Percentiles rank a stretch among this genome's conserved stretches.
Conservation (phyloP, 2,329 filamentous ascomycete species). For the Xylariaceae sp. region DNA sequence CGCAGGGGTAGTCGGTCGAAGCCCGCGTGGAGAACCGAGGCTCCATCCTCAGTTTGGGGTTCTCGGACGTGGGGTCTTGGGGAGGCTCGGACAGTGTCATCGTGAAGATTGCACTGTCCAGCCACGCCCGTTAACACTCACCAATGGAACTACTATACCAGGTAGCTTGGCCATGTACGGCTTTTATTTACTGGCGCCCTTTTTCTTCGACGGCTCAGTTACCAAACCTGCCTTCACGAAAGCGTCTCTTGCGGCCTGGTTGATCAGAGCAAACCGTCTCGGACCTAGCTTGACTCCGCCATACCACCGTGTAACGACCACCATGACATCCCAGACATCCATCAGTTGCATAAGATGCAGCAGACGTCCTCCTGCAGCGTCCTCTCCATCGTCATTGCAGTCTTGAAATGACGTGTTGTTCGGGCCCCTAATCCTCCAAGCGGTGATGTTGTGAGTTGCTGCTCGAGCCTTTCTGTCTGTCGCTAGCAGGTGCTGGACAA, state of each 20-base stretch:
- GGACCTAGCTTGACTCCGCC: conserved; percentile 87
- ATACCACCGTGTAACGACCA: conserved; percentile 94
- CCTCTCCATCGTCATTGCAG: conserved; percentile 94
- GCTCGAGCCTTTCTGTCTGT: conserved; percentile 80
- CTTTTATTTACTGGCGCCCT: conserved; percentile 26
- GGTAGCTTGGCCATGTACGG: background rate
- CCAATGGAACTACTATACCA: no score
- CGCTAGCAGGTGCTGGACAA: conserved; percentile 69
- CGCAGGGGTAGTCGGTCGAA: conserved; percentile 2
- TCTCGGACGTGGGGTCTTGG: conserved; percentile 2
- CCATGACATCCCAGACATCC: conserved; percentile 88
- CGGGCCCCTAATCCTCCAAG: conserved; percentile 74
- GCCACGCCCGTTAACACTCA: no score
- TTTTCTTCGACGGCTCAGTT: conserved; percentile 47
- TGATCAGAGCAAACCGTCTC: conserved; percentile 86
- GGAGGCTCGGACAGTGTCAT: background rate
- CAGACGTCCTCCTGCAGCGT: conserved; percentile 79
- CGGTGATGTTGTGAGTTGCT: conserved; percentile 93
- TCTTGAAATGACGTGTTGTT: conserved; percentile 68
- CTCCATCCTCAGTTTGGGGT: background rate
- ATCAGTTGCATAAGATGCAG: conserved; percentile 91
- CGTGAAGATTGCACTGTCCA: background rate
- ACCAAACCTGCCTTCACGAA: conserved; percentile 73
- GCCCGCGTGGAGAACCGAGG: conserved; percentile 19
- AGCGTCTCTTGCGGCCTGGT: conserved; percentile 77